These are phyloP conservation scores for Acer campestre DNA, from an alignment of 345 rosid genomes.

Conservation along the genomic window DNA sequence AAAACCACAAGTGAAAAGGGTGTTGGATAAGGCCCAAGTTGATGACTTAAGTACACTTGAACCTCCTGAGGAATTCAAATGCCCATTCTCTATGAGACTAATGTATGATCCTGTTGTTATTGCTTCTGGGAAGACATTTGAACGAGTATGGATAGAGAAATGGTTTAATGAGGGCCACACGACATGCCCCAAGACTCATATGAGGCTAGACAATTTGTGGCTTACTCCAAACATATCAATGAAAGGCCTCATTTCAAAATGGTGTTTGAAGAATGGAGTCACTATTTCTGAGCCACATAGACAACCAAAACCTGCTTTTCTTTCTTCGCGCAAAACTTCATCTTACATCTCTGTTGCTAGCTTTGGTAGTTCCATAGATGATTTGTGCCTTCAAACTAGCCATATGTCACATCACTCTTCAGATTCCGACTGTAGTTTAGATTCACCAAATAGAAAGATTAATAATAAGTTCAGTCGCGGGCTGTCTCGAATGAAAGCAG, in stretches of 20 bases:
- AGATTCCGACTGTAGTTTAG: constrained; percentile 9
- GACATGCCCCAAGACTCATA: constrained; percentile 35
- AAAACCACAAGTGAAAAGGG: not conserved
- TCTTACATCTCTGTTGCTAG: constrained; percentile 37
- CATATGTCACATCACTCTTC: constrained; percentile 31
- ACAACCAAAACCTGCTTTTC: constrained; percentile 1
- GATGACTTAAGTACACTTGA: constrained; percentile 10
- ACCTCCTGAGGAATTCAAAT: constrained; percentile 35
- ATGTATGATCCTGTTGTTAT: constrained; percentile 47
- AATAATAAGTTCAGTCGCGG: not conserved
- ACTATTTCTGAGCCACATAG: constrained; percentile 23
- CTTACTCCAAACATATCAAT: constrained; percentile 32
- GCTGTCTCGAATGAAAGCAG: constrained; percentile 18
- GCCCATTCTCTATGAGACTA: constrained; percentile 39
- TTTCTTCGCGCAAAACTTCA: constrained; percentile 2
- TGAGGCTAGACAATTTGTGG: constrained; percentile 28
- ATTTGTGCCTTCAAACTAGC: constrained; percentile 28
- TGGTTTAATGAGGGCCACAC: constrained; percentile 41
- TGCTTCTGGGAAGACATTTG: constrained; percentile 44
- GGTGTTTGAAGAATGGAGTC: constrained; percentile 35
- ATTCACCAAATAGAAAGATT: not conserved
- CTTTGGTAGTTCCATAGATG: constrained; percentile 39
- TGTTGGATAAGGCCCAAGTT: not conserved
- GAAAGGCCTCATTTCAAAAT: constrained; percentile 35
- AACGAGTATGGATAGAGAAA: constrained; percentile 45